Conservation (phyloP, 257 asterid genomes). For the Solanum chilense region DNA sequence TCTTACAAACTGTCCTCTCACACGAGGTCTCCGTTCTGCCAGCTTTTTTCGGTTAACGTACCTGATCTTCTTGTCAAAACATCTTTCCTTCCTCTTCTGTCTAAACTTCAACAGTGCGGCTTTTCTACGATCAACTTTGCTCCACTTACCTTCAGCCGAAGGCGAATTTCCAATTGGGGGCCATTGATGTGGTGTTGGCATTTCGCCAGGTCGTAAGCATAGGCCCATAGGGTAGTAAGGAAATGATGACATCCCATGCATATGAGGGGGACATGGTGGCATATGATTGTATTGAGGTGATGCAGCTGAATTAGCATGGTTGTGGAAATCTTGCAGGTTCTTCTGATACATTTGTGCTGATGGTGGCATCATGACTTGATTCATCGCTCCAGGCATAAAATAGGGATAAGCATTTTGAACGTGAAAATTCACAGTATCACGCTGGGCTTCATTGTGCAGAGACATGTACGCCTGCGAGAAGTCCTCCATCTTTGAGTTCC, state of each 20-base stretch:
- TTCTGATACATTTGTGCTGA: slow-evolving; percentile 33
- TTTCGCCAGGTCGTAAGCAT: slow-evolving; percentile 68
- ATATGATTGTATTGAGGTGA: slow-evolving; percentile 56
- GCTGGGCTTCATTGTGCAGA: slow-evolving; percentile 31
- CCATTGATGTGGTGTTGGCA: slow-evolving; percentile 54
- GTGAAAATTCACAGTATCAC: slow-evolving; percentile 30
- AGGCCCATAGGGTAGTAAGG: slow-evolving; percentile 60
- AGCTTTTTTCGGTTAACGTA: slow-evolving; percentile 78
- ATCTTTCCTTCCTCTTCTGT: slow-evolving; percentile 85
- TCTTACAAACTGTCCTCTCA: slow-evolving; percentile 92
- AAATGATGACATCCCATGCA: slow-evolving; percentile 51
- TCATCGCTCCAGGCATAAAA: slow-evolving; percentile 56
- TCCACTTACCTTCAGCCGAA: slow-evolving; percentile 26
- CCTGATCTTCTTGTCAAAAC: slow-evolving; percentile 91
- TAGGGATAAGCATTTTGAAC: slow-evolving; percentile 46
- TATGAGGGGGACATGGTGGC: slow-evolving; percentile 46
- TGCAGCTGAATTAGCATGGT: slow-evolving; percentile 33
- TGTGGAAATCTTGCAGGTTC: slow-evolving; percentile 35
- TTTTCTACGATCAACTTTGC: slow-evolving; percentile 65
- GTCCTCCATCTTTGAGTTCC: slow-evolving; percentile 28
- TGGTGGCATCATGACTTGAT: slow-evolving; percentile 48
- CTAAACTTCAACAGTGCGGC: slow-evolving; percentile 90
- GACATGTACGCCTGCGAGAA: slow-evolving; percentile 32
- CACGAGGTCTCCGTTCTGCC: slow-evolving; percentile 93
- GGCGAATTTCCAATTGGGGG: slow-evolving; percentile 37